phyloP scores from a whole-genome alignment of 805 yeast genomes.

The Kodamaea sagamina region DNA sequence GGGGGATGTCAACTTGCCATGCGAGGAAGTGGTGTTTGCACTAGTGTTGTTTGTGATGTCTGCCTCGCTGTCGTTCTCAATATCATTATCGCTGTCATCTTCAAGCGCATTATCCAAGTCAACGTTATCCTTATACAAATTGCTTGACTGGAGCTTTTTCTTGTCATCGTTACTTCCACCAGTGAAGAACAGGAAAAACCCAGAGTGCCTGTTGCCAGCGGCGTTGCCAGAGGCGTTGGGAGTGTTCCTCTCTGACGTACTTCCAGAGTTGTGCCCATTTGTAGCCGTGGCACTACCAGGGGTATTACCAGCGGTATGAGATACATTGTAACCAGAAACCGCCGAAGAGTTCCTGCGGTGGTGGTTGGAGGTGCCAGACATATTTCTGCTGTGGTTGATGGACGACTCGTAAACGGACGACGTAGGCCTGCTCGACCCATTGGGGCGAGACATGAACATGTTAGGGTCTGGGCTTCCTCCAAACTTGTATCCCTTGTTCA shows the following conservation, averaged over 20 bases:
- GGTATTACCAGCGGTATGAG: background rate
- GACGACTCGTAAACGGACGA: conserved; percentile 54
- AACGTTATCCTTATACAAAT: background rate
- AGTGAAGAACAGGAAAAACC: conserved; percentile 54
- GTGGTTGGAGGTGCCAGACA: conserved; percentile 39
- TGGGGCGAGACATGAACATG: conserved; percentile 11
- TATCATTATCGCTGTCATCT: conserved; percentile 8
- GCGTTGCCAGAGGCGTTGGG: conserved; percentile 2
- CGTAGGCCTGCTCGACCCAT: conserved; percentile 40
- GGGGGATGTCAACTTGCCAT: conserved; percentile 26
- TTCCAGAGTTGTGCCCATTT: background rate
- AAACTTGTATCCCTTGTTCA: conserved; percentile 32
- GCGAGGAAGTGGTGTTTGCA: conserved; percentile 14
- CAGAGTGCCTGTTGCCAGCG: conserved; percentile 49
- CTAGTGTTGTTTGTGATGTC: conserved; percentile 1
- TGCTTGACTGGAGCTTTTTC: conserved; percentile 2
- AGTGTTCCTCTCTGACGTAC: background rate
- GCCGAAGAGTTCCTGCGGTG: conserved; percentile 34
- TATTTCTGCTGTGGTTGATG: conserved; percentile 43
- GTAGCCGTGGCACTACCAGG: conserved; percentile 1
- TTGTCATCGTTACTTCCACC: conserved; percentile 26
- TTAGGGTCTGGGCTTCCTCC: conserved; percentile 28
- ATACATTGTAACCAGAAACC: conserved; percentile 33
- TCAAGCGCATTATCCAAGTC: conserved; percentile 13
- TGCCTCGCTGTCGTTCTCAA: conserved; percentile 1